Conservation (phyloP, 495 filamentous ascomycete genomes). For the Jackrogersella multiformis region DNA sequence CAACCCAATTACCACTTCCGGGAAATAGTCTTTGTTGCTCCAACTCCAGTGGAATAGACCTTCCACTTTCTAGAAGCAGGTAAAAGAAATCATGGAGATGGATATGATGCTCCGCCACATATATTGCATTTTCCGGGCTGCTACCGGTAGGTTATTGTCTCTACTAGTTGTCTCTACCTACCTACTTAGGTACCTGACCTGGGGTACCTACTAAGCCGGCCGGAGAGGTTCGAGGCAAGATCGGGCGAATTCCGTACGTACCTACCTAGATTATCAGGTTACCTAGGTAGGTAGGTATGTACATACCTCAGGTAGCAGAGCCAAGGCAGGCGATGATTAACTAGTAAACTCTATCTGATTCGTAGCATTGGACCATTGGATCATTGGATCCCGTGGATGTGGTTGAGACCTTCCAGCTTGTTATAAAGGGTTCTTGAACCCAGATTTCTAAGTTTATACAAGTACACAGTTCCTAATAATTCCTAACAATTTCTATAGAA, state of each 20-base stretch:
- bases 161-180: conserved; percentile 10
- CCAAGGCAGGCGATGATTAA: conserved; percentile 25
- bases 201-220: no score
- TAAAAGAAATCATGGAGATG: neutral
- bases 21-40: conserved; percentile 18
- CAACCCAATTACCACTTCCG: conserved; percentile 32
- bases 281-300: no score
- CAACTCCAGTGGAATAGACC: neutral
- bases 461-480: neutral
- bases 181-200: no score
- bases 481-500: no score
- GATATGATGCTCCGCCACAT: conserved; percentile 25
- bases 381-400: no score
- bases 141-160: no score
- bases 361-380: no score
- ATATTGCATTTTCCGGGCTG: no score
- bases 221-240: conserved; percentile 31
- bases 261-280: no score
- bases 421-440: conserved; percentile 31
- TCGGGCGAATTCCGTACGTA: conserved; percentile 31
- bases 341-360: conserved; percentile 18
- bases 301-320: neutral
- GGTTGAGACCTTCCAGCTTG: conserved; percentile 12
- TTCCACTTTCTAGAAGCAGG: neutral
- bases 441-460: conserved; percentile 5